Evolutionary conservation across 495 filamentous ascomycete species (phyloP).

Genomic region (Thozetella sp.): DNA sequence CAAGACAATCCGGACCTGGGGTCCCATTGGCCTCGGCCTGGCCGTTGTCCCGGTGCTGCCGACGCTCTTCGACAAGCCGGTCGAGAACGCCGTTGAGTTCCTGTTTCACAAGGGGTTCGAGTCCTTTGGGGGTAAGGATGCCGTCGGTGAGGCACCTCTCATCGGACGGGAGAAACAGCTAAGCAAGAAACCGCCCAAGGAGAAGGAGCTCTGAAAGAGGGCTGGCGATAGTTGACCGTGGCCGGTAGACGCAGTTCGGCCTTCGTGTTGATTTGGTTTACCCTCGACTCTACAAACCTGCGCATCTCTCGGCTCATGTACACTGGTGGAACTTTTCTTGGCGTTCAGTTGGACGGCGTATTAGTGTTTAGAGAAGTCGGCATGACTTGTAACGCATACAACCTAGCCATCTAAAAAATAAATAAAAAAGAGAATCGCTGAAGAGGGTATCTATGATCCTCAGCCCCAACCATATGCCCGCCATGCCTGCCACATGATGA

Average conservation of each 20-base stretch:
- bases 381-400: background rate
- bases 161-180: conserved; percentile 60
- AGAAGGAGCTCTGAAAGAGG: conserved; percentile 49
- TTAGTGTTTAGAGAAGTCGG: no score
- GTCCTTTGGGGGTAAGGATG: conserved; percentile 63
- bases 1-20: conserved; percentile 73
- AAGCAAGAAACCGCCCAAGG: conserved; percentile 47
- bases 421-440: background rate
- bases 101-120: conserved; percentile 79
- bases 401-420: background rate
- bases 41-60: conserved; percentile 88
- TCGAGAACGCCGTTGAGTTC: conserved; percentile 90
- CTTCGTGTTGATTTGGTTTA: background rate
- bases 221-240: background rate
- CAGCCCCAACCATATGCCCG: background rate
- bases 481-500: conserved; percentile 7
- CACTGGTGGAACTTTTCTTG: background rate
- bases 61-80: conserved; percentile 88
- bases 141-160: conserved; percentile 49
- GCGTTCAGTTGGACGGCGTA: background rate
- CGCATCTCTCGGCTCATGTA: no score
- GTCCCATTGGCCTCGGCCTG: conserved; percentile 88
- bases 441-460: background rate
- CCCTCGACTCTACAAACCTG: conserved; percentile 2
- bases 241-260: background rate